Base-by-base conservation (phyloP, 2,329 filamentous ascomycete species). In the Fusarium algeriense region DNA sequence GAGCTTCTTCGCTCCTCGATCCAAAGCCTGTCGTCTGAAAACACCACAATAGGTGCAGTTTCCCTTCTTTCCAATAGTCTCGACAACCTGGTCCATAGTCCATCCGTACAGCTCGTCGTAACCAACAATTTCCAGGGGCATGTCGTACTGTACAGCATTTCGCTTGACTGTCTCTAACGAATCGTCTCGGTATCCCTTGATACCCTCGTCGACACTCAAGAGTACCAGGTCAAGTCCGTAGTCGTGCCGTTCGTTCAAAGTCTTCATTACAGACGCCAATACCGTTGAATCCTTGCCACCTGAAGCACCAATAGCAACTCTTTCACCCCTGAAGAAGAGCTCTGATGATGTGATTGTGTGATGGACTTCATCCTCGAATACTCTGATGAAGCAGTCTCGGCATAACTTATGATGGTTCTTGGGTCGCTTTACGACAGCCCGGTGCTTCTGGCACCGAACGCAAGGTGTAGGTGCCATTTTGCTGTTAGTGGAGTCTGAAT, bases 1-100 rank as follows among this genome's bases (percentile, higher is more conserved):
- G 61, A 99, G 83, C 80, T 92, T 91, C 75, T 94, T 95, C 8
- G 96, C 94, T 20, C 96, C 96, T 12, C 96, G 90, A 80, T 99
- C 96, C 37, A 99, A 86, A 3, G 96, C 96, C 83, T 99, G 96
- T 64, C 97, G 88, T 58, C 96, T 88, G 79, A 99, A 99, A 20
- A 99, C 96, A 17, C 96, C 96, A 78, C 96, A 99, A 78, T 99
- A 99, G 34, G 97, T 99, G 86, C 96, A 99, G 81, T 99, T 99
- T 34, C 95, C 95, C 81, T 98, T 98, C 84, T 98, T 98, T 17
- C 96, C 96, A 54, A 99, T 93, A 50, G 95, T 93, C 76, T 95
- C 93, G 7, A 99, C 97, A 13, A 99, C 96, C 78, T 98, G 94
- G 78, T 99, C 96, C 96, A 99, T 99, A 2, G 95, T 98, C 96